A percentile compares a stretch with the other conserved stretches of the same genome.
Conservation (phyloP, 176 grass and related monocot species). For the Guadua angustifolia region DNA sequence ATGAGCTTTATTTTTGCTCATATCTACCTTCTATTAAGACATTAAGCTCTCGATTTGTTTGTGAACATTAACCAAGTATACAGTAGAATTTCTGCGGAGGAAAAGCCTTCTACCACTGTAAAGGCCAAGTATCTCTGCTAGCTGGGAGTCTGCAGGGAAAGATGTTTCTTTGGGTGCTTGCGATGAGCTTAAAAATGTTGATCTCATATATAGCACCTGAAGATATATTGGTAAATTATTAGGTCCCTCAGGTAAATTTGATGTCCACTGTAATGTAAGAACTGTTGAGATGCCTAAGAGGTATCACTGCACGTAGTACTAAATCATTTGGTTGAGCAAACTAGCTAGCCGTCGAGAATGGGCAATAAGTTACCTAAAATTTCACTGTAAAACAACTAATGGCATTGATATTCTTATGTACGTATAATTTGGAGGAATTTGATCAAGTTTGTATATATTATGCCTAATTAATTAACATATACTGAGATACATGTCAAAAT, state of each 20-base stretch:
- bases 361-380: background rate
- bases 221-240: no score
- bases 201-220: background rate
- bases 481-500: background rate
- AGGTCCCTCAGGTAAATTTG: no score
- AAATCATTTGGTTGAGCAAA: background rate
- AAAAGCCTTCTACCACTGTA: background rate
- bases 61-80: background rate
- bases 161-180: background rate
- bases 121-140: background rate
- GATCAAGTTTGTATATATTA: background rate
- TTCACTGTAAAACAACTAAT: background rate
- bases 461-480: background rate
- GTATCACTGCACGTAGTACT: background rate
- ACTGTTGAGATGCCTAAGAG: no score
- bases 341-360: background rate
- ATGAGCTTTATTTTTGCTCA: slow-evolving; percentile 18
- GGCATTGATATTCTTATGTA: background rate
- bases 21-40: slow-evolving; percentile 23
- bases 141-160: no score
- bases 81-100: background rate
- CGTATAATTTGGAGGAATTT: no score
- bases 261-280: no score
- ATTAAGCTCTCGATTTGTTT: background rate
- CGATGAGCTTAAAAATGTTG: background rate